A percentile compares a stretch with the other conserved stretches of the same genome.
Evolutionary conservation across 176 grass and related monocot species (phyloP).

Genomic region (Lolium perenne): DNA sequence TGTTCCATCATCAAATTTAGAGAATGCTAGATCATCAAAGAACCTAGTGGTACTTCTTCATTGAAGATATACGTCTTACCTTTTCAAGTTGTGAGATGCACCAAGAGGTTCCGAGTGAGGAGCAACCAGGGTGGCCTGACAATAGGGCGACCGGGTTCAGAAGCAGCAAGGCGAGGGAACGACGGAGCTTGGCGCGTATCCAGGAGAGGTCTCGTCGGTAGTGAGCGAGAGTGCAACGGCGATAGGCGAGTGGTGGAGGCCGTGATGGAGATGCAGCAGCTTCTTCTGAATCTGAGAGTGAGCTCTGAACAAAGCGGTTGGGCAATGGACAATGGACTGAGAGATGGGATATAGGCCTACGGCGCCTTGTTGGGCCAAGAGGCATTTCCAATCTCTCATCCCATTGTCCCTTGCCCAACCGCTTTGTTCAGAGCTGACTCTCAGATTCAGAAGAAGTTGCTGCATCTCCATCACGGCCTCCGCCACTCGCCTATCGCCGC

Average conservation of each 20-base stretch:
- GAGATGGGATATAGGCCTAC: background rate
- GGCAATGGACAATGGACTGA: background rate
- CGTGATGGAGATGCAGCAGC: background rate
- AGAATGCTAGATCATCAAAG: too few species aligned
- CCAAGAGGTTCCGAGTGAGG: too few species aligned
- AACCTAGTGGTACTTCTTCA: too few species aligned
- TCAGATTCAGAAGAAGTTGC: constrained; percentile 16
- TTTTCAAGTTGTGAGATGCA: too few species aligned
- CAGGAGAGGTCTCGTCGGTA: too few species aligned
- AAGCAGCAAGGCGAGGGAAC: too few species aligned
- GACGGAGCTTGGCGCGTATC: too few species aligned
- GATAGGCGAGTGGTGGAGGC: background rate
- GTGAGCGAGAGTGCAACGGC: too few species aligned
- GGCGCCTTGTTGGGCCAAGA: background rate
- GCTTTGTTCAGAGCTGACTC: background rate
- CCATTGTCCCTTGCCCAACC: background rate
- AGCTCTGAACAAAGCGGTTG: background rate
- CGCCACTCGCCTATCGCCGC: background rate
- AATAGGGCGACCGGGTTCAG: too few species aligned
- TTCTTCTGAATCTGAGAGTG: constrained; percentile 17
- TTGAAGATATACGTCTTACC: too few species aligned
- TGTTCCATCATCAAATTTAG: too few species aligned
- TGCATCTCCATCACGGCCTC: background rate
- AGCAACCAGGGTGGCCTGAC: too few species aligned
- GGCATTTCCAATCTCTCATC: background rate